Evolutionary conservation across 2,329 filamentous ascomycete genomes (phyloP).

Genomic region (Ophiocordyceps camponoti-saundersi): DNA sequence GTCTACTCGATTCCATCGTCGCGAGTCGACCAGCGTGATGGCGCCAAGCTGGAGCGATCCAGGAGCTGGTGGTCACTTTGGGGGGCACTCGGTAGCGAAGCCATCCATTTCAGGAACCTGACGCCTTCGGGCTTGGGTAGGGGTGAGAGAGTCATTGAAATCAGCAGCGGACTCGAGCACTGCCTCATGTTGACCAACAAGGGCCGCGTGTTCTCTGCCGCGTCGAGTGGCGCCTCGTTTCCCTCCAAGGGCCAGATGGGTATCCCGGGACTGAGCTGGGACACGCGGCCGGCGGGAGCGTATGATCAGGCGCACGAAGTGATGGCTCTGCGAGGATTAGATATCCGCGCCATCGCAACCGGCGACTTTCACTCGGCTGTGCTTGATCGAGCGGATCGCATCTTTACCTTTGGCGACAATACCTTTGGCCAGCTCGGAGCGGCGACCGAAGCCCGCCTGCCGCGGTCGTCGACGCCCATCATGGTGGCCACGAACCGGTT

Average conservation of each 20-base stretch:
- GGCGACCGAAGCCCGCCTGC: slow-evolving; percentile 43
- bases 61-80: slow-evolving; percentile 56
- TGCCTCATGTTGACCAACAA: slow-evolving; percentile 68
- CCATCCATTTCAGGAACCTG: slow-evolving; percentile 56
- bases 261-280: slow-evolving; percentile 67
- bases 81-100: slow-evolving; percentile 18
- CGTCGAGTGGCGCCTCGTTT: slow-evolving; percentile 60
- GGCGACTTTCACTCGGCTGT: slow-evolving; percentile 79
- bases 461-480: slow-evolving; percentile 51
- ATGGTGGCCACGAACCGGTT: slow-evolving; percentile 54
- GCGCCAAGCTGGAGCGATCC: slow-evolving; percentile 43
- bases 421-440: slow-evolving; percentile 82
- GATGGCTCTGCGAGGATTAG: slow-evolving; percentile 48
- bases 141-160: slow-evolving; percentile 56
- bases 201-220: slow-evolving; percentile 80
- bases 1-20: slow-evolving; percentile 78
- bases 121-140: slow-evolving; percentile 46
- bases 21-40: slow-evolving; percentile 49
- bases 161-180: slow-evolving; percentile 71
- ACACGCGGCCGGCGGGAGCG: slow-evolving; percentile 55
- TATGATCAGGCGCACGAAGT: slow-evolving; percentile 78
- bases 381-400: slow-evolving; percentile 55
- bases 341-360: slow-evolving; percentile 58
- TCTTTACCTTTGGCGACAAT: slow-evolving; percentile 88
- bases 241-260: slow-evolving; percentile 78